A percentile compares a stretch with the other conserved stretches of the same genome.
phyloP scores from a whole-genome alignment of 1,284 basidiomycete genomes.

The Ceratobasidium sp. region DNA sequence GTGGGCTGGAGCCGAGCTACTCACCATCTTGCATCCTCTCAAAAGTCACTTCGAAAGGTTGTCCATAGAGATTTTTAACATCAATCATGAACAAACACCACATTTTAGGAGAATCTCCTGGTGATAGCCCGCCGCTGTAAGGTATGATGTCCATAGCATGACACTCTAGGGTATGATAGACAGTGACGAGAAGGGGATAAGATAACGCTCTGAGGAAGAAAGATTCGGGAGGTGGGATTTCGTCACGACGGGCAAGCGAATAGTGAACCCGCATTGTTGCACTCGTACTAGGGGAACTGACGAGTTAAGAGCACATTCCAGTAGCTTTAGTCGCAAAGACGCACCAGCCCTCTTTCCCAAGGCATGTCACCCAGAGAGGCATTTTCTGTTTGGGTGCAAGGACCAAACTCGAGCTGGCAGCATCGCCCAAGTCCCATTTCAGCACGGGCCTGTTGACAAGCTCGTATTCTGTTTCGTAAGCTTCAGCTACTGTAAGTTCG shows the following conservation, averaged over 20 bases:
- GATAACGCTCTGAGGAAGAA: conserved; percentile 88
- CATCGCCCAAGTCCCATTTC: conserved; percentile 73
- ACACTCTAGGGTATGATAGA: conserved; percentile 92
- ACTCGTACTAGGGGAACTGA: conserved; percentile 67
- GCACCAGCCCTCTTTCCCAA: conserved; percentile 92
- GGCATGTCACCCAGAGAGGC: conserved; percentile 77
- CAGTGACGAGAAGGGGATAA: conserved; percentile 88
- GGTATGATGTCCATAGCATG: conserved; percentile 82
- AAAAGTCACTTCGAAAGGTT: conserved; percentile 89
- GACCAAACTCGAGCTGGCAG: conserved; percentile 58
- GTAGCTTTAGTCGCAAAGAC: conserved; percentile 53
- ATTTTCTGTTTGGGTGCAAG: conserved; percentile 79
- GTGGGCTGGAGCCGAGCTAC: conserved; percentile 30
- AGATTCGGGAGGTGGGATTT: conserved; percentile 34
- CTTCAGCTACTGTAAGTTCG: conserved; percentile 83
- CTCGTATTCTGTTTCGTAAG: conserved; percentile 91
- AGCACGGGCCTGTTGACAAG: conserved; percentile 85
- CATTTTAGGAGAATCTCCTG: conserved; percentile 52
- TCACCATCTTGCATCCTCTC: conserved; percentile 73
- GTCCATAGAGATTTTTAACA: conserved; percentile 88
- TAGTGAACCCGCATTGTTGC: conserved; percentile 89
- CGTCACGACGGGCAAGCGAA: conserved; percentile 70
- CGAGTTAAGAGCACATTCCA: background rate
- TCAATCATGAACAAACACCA: conserved; percentile 90
- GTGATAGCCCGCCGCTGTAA: conserved; percentile 58